Base-by-base conservation (phyloP, 495 filamentous ascomycete species). In the Amorphotheca resinae region DNA sequence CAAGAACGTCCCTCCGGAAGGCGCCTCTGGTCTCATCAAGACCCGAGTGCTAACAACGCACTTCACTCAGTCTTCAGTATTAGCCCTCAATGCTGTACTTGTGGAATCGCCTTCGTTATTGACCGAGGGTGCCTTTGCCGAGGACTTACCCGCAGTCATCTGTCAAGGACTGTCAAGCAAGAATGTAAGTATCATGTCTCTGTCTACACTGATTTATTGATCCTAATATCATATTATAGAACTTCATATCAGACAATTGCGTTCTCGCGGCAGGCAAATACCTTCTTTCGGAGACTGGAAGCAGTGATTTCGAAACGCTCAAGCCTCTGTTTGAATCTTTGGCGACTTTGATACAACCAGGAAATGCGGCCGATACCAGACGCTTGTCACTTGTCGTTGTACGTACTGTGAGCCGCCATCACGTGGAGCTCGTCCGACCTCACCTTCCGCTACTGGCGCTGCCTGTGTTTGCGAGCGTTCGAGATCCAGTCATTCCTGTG, bases 181-280 rank as follows among this genome's bases (percentile, higher is more conserved):
- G 51, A 82, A 79, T 58, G 84, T 86, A 65, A 68, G 50, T 45
- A 43, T 11, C n/a, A 4, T 46, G 4, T 18, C 6, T 22, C 32
- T 8, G 2, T 9, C 17, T 25, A 25, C 14, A 28, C 12, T 5
- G 2, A 25, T 65, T 45, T 21, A 16, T 15, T 23, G 35, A 20
- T 20, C 32, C 23, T 33, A 22, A 11, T 45, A 36, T 3, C 22
- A n/a, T n/a, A n/a, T n/a, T n/a, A n/a, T 52, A 87, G 79, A 69
- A 82, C 34, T 88, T 83, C 59, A 73, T 94, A 42, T 74, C 85
- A 37, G 86, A 95, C 54, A 93, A 95, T 61, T 81, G 73, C 50
- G 84, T 95, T 41, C 72, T 95, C 26, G 93, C 91, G 22, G 82
- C 89, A n/a, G 93, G 91, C 49, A 98, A 98, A 63, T 93, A 83